These are phyloP conservation scores for Solanum chacoense DNA, from an alignment of 305 asterid species.

Conservation along the genomic window DNA sequence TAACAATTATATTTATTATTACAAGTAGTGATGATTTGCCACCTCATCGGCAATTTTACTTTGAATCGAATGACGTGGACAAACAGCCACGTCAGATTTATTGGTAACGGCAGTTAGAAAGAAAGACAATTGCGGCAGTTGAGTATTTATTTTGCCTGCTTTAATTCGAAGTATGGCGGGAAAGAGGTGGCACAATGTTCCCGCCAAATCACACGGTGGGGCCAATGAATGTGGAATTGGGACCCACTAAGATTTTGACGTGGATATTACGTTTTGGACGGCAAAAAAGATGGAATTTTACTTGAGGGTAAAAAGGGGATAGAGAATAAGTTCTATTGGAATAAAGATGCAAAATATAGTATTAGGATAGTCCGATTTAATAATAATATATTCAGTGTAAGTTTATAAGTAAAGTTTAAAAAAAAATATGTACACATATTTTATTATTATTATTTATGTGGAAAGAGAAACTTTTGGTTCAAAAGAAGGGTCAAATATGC, in stretches of 20 bases:
- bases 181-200: not conserved
- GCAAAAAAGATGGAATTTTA: not conserved
- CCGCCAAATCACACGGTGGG: constrained; percentile 18
- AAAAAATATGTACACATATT: rapidly evolving
- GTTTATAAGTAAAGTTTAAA: not conserved
- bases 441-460: not conserved
- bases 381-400: not conserved
- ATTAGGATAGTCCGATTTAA: not conserved
- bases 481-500: too few species aligned
- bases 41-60: not conserved
- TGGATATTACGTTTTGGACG: not conserved
- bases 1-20: not conserved
- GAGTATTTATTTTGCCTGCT: not conserved
- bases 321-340: not conserved
- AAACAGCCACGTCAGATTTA: not conserved
- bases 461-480: too few species aligned
- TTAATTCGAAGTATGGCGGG: constrained; percentile 16
- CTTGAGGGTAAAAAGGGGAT: not conserved
- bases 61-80: not conserved
- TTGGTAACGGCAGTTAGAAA: constrained; percentile 1
- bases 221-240: not conserved
- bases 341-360: not conserved
- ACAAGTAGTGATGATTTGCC: not conserved
- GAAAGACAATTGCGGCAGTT: constrained; percentile 4
- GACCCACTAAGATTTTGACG: constrained; percentile 5